A percentile compares a stretch with the other conserved stretches of the same genome.
These are phyloP conservation scores for Scedosporium aurantiacum DNA, from an alignment of 2,329 filamentous ascomycete genomes.

Conservation along the genomic window DNA sequence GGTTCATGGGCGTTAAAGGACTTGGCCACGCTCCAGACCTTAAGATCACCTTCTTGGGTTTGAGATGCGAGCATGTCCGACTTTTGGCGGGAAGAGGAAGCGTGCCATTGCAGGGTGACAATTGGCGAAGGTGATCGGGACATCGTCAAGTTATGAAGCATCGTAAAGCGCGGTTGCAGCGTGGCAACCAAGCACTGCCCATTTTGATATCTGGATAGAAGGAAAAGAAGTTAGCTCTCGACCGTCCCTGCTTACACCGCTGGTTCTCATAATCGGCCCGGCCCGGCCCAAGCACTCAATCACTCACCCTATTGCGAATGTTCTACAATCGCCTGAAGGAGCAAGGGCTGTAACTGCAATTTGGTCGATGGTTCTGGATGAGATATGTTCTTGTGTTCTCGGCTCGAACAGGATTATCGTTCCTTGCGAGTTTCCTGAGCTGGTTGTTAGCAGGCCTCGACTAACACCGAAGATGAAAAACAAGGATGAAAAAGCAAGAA, in stretches of 20 bases:
- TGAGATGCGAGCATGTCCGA: constrained; percentile 96
- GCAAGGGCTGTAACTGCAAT: constrained; percentile 92
- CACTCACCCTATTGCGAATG: constrained; percentile 84
- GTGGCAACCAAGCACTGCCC: constrained; percentile 85
- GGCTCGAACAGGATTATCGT: constrained; percentile 93
- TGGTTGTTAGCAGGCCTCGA: constrained; percentile 12
- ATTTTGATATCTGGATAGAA: constrained; percentile 66
- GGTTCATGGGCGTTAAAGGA: constrained; percentile 57
- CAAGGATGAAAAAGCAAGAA: constrained; percentile 9
- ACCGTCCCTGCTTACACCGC: background rate
- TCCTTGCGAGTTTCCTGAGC: constrained; percentile 75
- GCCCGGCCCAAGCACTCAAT: too few relatives aligned
- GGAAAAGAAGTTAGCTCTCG: background rate
- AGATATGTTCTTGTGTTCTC: constrained; percentile 83
- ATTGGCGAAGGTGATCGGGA: constrained; percentile 78
- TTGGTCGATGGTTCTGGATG: constrained; percentile 76
- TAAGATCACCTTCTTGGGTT: constrained; percentile 79
- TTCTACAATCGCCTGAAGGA: constrained; percentile 78
- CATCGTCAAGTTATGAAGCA: constrained; percentile 83
- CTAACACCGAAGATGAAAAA: background rate
- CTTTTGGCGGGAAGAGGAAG: constrained; percentile 88
- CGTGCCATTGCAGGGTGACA: constrained; percentile 84
- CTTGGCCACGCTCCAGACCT: constrained; percentile 95
- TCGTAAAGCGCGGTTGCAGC: constrained; percentile 83
- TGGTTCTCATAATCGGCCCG: too few relatives aligned